Base-by-base conservation (phyloP, 352 stramenopile species). In the Globisporangium solare region DNA sequence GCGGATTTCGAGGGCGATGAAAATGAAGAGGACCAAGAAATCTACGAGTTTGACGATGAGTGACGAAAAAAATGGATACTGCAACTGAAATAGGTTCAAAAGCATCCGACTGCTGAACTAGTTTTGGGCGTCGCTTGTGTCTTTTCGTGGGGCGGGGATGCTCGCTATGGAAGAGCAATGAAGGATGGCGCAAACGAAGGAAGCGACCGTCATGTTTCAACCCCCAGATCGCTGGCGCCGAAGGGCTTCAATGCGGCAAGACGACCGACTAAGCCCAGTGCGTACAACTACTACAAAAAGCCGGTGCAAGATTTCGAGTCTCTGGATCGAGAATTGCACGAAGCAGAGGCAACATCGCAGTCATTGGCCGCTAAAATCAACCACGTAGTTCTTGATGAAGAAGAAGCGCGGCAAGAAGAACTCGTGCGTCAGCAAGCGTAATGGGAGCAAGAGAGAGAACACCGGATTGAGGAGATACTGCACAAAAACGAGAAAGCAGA, bases 271-370 rank as follows among this genome's bases (percentile, higher is more conserved):
- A 61, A 62, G 15, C 54, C 63, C 0, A 85, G 63, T 53, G 68
- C 73, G 3, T 86, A 83, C 54, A 64, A 64, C 35, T 67, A 84
- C 52, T 86, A 85, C 51, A 73, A 79, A 51, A 82, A 82, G 40
- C 70, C 84, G 10, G 57, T 73, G 18, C 71, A 70, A 11, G 73
- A 83, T 37, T 83, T 75, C 35, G 60, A 78, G 46, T 51, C 51
- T 3, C 58, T 88, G 0, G 74, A 88, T 17, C 58, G 65, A 4
- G 74, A 82, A 18, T 58, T 88, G 24, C 60, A 78, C 47, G 32
- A 18, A 22, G 18, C 39, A 15, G 13, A 43, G 39, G 49, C 50
- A 0, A 24, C 21, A 15, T 22, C 14, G 61, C 52, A 43, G 62
- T 66, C 18, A 40, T 61, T 42, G 47, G 54, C 14, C 41, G 56